Evolutionary conservation across 73 alveolate species (phyloP).

Genomic region (Effrenium voratum): DNA sequence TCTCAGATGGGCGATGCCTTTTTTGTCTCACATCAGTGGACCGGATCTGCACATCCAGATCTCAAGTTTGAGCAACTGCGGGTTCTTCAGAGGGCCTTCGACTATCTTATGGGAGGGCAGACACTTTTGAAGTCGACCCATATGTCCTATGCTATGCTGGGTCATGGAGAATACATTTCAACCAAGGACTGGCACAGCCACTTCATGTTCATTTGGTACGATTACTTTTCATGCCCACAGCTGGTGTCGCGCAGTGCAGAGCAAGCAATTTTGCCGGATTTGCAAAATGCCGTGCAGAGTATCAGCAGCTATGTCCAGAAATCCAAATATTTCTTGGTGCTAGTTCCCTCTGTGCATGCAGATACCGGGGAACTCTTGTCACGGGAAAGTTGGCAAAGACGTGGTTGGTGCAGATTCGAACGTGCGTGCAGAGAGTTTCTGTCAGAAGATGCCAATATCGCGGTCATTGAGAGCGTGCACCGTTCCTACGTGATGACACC

Average conservation of each 20-base stretch:
- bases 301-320: not conserved
- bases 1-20: slow-evolving; percentile 9
- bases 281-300: slow-evolving; percentile 26
- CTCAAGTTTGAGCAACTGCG: slow-evolving; percentile 1
- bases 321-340: slow-evolving; percentile 6
- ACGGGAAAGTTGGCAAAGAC: not conserved
- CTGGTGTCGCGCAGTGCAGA: not conserved
- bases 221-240: slow-evolving; percentile 31
- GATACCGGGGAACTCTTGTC: slow-evolving; percentile 1
- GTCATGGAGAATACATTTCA: slow-evolving; percentile 27
- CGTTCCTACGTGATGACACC: slow-evolving; percentile 16
- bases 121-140: not conserved
- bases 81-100: slow-evolving; percentile 18
- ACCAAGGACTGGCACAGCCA: slow-evolving; percentile 18
- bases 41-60: slow-evolving; percentile 12
- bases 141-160: not conserved
- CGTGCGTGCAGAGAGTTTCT: slow-evolving; percentile 28
- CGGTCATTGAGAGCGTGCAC: not conserved
- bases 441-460: not conserved
- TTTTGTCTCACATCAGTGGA: slow-evolving; percentile 36
- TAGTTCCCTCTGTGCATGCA: not conserved
- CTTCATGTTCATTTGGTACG: slow-evolving; percentile 12
- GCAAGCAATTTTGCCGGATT: not conserved
- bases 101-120: slow-evolving; percentile 4
- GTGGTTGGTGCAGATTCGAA: slow-evolving; percentile 49